Evolutionary conservation across 352 stramenopile genomes (phyloP).

Genomic region (Globisporangium barbulae): DNA sequence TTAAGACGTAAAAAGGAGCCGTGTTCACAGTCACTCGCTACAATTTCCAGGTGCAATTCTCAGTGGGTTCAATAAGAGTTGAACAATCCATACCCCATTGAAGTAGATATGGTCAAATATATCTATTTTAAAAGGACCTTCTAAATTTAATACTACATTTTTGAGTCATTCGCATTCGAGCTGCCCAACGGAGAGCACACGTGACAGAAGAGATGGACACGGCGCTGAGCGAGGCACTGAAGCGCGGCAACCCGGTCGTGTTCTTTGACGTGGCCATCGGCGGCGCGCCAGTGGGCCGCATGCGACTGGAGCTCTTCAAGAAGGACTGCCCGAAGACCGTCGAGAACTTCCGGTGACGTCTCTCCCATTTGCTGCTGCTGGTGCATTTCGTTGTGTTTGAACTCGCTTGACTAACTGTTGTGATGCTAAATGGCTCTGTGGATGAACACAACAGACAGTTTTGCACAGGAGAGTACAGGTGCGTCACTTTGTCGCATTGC

Average conservation of each 20-base stretch:
- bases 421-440: constrained; percentile 14
- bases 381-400: not conserved
- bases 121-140: not conserved
- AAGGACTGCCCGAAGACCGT: constrained; percentile 95
- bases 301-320: constrained; percentile 97
- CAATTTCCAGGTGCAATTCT: not conserved
- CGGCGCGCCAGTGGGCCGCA: constrained; percentile 78
- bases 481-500: constrained; percentile 24
- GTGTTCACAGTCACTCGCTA: no score
- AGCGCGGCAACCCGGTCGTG: constrained; percentile 92
- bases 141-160: not conserved
- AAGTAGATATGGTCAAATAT: not conserved
- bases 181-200: not conserved
- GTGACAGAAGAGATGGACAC: constrained; percentile 60
- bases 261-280: constrained; percentile 95
- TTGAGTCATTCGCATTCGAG: not conserved
- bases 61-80: not conserved
- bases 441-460: constrained; percentile 76
- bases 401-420: not conserved
- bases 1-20: not conserved
- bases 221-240: constrained; percentile 88
- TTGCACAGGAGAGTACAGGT: constrained; percentile 96
- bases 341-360: constrained; percentile 91
- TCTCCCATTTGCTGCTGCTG: not conserved
- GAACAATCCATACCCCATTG: not conserved